A percentile compares a stretch with the other conserved stretches of the same genome.
Evolutionary conservation across 352 stramenopile species (phyloP).

Genomic region (Globisporangium apiculatum): DNA sequence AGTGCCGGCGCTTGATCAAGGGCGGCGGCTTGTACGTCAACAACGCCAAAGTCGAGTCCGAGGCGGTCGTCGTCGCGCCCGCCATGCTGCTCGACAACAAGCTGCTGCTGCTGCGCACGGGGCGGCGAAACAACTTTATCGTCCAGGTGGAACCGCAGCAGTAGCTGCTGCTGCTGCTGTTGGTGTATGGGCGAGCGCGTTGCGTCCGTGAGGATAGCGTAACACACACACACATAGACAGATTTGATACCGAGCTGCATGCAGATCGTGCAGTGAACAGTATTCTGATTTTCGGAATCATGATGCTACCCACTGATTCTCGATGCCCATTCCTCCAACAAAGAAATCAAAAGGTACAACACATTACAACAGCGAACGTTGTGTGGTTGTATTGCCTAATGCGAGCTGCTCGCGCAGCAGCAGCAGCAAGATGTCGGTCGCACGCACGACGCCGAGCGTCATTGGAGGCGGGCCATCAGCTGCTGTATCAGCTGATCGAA

Average conservation of each 20-base stretch:
- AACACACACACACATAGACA: neutral
- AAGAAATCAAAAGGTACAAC: no score
- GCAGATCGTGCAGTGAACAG: no score
- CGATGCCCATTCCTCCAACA: no score
- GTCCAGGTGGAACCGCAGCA: constrained; percentile 25
- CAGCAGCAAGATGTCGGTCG: constrained; percentile 41
- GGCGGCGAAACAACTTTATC: constrained; percentile 79
- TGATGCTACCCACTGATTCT: neutral
- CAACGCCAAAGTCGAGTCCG: constrained; percentile 72
- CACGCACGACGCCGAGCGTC: constrained; percentile 30
- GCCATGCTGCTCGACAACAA: constrained; percentile 60
- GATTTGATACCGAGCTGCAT: neutral
- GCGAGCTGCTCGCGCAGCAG: constrained; percentile 44
- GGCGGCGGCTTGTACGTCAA: constrained; percentile 94
- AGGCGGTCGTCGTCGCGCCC: constrained; percentile 24
- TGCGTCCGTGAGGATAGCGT: no score
- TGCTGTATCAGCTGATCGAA: constrained; percentile 11
- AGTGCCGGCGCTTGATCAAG: constrained; percentile 94
- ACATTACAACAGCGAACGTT: no score
- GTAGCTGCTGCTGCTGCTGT: no score
- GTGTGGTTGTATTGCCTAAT: no score
- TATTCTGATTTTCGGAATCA: neutral
- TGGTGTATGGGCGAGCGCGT: no score
- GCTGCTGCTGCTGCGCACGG: constrained; percentile 60
- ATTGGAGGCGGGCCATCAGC: neutral